phyloP scores from a whole-genome alignment of 345 rosid genomes.

The Aethionema arabicum region DNA sequence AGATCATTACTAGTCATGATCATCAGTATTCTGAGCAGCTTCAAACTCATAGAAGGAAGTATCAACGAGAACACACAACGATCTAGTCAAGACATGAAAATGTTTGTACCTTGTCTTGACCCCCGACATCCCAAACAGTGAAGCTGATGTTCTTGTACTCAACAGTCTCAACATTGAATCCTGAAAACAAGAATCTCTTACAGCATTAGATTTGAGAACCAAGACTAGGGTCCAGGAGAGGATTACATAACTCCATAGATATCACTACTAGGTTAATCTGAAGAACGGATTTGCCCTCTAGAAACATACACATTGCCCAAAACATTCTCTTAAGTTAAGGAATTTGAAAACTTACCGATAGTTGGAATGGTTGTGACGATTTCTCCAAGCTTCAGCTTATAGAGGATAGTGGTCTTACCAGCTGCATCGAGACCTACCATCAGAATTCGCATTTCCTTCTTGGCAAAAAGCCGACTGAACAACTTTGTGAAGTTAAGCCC shows the following conservation, averaged over 20 bases:
- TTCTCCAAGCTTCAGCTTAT: slow-evolving; percentile 85
- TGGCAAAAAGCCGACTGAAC: slow-evolving; percentile 69
- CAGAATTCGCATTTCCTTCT: slow-evolving; percentile 78
- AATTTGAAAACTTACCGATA: slow-evolving; percentile 49
- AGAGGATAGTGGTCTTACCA: slow-evolving; percentile 82
- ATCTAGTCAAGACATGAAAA: slow-evolving; percentile 7
- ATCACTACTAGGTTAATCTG: background rate
- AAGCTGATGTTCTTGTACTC: slow-evolving; percentile 90
- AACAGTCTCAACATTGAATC: slow-evolving; percentile 90
- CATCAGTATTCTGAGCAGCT: slow-evolving; percentile 3
- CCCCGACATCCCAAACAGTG: slow-evolving; percentile 85
- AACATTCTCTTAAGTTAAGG: background rate
- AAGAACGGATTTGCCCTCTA: background rate
- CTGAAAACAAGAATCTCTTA: slow-evolving; percentile 37
- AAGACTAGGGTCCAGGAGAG: background rate
- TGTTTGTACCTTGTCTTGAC: slow-evolving; percentile 78
- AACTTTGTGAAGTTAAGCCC: slow-evolving; percentile 65
- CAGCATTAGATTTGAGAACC: slow-evolving; percentile 5
- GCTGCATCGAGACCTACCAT: slow-evolving; percentile 92
- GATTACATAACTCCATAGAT: slow-evolving; percentile 2
- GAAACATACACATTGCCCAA: background rate
- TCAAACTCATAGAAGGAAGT: background rate
- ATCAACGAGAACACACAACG: background rate
- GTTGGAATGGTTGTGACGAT: slow-evolving; percentile 85
- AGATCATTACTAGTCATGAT: slow-evolving; percentile 1